Percentiles rank a stretch among this genome's conserved stretches.
Evolutionary conservation across 2,329 filamentous ascomycete genomes (phyloP).

Genomic region (Microcyclosporella mali): DNA sequence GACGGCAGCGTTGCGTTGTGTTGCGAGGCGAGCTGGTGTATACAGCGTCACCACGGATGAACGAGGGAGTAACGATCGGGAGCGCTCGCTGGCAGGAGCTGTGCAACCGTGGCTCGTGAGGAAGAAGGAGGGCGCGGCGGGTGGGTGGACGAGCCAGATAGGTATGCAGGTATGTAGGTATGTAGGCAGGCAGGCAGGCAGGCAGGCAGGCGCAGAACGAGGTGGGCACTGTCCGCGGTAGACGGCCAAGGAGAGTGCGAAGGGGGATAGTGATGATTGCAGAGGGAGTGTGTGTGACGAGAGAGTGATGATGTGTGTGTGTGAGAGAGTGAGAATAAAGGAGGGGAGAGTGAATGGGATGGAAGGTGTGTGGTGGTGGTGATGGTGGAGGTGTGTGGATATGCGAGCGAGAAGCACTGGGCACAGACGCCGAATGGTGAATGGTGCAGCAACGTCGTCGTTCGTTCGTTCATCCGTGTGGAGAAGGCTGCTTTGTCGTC

Average conservation of each 20-base stretch:
- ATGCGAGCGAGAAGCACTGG: no score
- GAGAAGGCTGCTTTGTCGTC: no score
- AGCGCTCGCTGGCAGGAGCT: not conserved
- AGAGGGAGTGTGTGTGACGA: not conserved
- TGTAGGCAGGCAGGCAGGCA: no score
- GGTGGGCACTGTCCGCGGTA: not conserved
- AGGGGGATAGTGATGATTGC: not conserved
- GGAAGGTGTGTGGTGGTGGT: not conserved
- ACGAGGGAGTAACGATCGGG: conserved; percentile 10
- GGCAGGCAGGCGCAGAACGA: no score
- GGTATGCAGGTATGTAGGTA: no score
- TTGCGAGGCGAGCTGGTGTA: conserved; percentile 3
- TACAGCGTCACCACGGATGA: not conserved
- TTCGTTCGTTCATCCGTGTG: no score
- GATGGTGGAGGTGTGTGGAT: no score
- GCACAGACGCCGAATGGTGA: no score
- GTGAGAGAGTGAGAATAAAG: not conserved
- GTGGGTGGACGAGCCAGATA: no score
- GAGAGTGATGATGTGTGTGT: not conserved
- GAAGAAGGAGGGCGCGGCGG: no score
- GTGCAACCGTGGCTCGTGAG: no score
- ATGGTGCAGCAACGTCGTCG: no score
- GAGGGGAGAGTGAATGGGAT: not conserved
- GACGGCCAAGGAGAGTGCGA: not conserved
- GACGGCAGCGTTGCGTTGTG: not conserved